Percentiles rank a stretch among this genome's conserved stretches.
Evolutionary conservation across 1,284 basidiomycete genomes (phyloP).

Genomic region (Schizophyllum commune): DNA sequence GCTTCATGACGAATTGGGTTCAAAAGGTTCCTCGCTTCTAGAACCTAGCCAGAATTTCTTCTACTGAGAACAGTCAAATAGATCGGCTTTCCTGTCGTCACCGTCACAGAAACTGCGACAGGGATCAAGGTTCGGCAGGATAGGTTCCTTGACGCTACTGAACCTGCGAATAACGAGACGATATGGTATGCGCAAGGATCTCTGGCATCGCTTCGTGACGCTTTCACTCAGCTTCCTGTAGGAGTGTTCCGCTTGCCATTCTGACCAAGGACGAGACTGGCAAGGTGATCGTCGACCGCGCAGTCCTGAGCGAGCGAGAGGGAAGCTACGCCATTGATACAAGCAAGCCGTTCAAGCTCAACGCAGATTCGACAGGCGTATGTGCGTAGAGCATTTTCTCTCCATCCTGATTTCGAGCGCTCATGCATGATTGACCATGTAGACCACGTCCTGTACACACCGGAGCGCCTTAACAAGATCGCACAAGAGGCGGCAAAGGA

Average conservation of each 20-base stretch:
- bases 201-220: no score
- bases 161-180: conserved; percentile 83
- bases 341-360: conserved; percentile 77
- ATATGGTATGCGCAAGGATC: conserved; percentile 76
- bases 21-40: conserved; percentile 55
- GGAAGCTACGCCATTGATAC: conserved; percentile 63
- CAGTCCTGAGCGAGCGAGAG: conserved; percentile 68
- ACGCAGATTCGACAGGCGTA: conserved; percentile 43
- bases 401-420: no score
- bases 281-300: conserved; percentile 54
- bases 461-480: conserved; percentile 74
- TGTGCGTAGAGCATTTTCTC: no score
- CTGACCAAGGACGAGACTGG: conserved; percentile 57
- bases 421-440: no score
- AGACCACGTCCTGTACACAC: conserved; percentile 84
- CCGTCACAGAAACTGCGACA: conserved; percentile 70
- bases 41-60: no score
- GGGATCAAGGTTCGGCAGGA: conserved; percentile 82
- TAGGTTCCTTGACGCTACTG: conserved; percentile 84
- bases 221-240: not conserved
- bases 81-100: conserved; percentile 86
- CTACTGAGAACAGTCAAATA: no score
- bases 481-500: conserved; percentile 70
- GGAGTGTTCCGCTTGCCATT: conserved; percentile 71
- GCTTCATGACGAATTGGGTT: conserved; percentile 92